Evolutionary conservation across 768 basidiomycete species (phyloP).

Genomic region (Russula virescens): DNA sequence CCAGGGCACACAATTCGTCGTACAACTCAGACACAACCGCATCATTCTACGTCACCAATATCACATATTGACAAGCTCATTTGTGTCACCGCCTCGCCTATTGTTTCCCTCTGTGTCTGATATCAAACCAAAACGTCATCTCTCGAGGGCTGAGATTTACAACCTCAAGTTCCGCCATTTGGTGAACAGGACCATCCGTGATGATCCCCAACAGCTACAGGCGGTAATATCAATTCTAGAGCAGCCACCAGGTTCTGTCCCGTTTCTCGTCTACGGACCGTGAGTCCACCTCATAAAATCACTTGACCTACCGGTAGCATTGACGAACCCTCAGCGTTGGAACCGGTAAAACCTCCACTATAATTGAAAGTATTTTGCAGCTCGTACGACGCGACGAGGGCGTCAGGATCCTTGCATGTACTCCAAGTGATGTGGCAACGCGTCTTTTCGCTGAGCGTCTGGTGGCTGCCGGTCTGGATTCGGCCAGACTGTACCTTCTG

Average conservation of each 20-base stretch:
- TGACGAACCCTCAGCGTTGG: slow-evolving; percentile 32
- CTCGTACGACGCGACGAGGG: slow-evolving; percentile 26
- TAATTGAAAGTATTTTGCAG: slow-evolving; percentile 36
- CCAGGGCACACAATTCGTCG: slow-evolving; percentile 38
- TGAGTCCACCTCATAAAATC: slow-evolving; percentile 30
- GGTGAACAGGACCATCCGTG: slow-evolving; percentile 40
- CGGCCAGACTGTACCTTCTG: slow-evolving; percentile 44
- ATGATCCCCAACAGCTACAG: slow-evolving; percentile 43
- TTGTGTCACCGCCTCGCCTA: slow-evolving; percentile 38
- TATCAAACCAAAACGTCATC: slow-evolving; percentile 23
- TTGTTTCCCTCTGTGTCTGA: slow-evolving; percentile 43
- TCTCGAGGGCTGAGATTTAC: slow-evolving; percentile 13
- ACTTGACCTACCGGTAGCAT: neutral
- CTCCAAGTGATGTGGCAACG: slow-evolving; percentile 34
- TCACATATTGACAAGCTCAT: slow-evolving; percentile 45
- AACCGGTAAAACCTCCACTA: slow-evolving; percentile 36
- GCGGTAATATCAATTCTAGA: slow-evolving; percentile 43
- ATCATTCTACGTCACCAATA: slow-evolving; percentile 54
- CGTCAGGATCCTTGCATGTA: slow-evolving; percentile 32
- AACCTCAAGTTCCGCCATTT: slow-evolving; percentile 21
- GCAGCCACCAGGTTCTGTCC: slow-evolving; percentile 41
- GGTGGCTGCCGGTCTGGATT: slow-evolving; percentile 13
- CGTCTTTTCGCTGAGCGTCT: slow-evolving; percentile 33
- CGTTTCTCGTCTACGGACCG: slow-evolving; percentile 66
- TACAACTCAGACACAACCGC: slow-evolving; percentile 50